Evolutionary conservation across 2,329 filamentous ascomycete species (phyloP).

Genomic region (Penicillium concentricum): DNA sequence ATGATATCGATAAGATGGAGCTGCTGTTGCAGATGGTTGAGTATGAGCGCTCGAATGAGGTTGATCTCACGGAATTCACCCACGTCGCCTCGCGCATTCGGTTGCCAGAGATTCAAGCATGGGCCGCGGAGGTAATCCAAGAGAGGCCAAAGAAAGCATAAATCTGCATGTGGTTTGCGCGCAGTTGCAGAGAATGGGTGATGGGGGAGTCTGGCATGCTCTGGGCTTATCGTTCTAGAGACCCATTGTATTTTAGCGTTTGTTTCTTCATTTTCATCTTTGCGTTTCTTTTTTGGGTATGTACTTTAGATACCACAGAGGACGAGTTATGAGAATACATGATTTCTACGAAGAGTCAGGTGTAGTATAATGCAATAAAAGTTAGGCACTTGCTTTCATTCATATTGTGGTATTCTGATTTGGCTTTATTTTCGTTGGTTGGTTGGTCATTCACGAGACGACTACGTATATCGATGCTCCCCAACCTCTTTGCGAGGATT

Average conservation of each 20-base stretch:
- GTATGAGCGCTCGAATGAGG: slow-evolving; percentile 73
- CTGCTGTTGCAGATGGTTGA: slow-evolving; percentile 92
- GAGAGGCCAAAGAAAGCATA: slow-evolving; percentile 62
- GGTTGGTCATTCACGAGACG: background rate
- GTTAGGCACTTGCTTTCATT: background rate
- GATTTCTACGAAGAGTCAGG: slow-evolving; percentile 1
- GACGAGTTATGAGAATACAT: slow-evolving; percentile 14
- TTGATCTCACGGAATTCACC: slow-evolving; percentile 84
- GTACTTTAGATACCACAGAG: slow-evolving; percentile 20
- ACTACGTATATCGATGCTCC: background rate
- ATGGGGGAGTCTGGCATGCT: background rate
- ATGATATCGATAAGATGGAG: slow-evolving; percentile 97
- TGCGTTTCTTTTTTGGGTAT: slow-evolving; percentile 1
- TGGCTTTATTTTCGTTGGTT: no score
- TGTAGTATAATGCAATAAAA: background rate
- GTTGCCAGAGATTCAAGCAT: slow-evolving; percentile 74
- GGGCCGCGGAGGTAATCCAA: slow-evolving; percentile 72
- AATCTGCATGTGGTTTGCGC: slow-evolving; percentile 11
- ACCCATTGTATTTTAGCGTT: slow-evolving; percentile 14
- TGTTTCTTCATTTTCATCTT: slow-evolving; percentile 4
- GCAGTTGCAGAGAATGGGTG: background rate
- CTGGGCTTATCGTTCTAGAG: background rate
- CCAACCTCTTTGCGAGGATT: background rate
- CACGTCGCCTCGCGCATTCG: slow-evolving; percentile 72
- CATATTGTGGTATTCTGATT: no score